These are phyloP conservation scores for Shiraia bambusicola DNA, from an alignment of 2,329 filamentous ascomycete genomes.

Conservation along the genomic window DNA sequence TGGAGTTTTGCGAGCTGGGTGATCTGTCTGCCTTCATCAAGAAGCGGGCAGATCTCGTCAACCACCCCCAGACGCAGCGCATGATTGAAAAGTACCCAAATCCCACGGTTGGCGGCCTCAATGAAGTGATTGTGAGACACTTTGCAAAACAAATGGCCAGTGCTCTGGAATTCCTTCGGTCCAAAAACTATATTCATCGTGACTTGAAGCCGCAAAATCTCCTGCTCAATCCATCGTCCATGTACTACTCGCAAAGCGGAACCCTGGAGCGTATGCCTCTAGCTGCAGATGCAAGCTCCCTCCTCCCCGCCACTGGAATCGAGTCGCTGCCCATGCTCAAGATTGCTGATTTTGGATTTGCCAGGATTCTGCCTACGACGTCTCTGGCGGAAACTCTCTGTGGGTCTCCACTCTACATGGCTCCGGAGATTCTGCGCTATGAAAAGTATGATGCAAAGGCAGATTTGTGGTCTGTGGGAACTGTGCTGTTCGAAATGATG, in stretches of 20 bases:
- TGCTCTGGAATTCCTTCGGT: conserved; percentile 83
- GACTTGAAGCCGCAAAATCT: conserved; percentile 98
- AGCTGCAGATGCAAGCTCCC: conserved; percentile 76
- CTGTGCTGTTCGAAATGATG: conserved; percentile 94
- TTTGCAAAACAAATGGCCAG: conserved; percentile 94
- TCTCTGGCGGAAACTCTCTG: conserved; percentile 94
- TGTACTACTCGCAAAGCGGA: conserved; percentile 60
- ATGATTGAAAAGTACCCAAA: conserved; percentile 95
- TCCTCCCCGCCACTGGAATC: conserved; percentile 78
- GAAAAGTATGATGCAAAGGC: conserved; percentile 97
- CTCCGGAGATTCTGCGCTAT: conserved; percentile 93
- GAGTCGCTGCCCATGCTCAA: conserved; percentile 92
- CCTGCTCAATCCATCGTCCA: conserved; percentile 77
- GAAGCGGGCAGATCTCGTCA: conserved; percentile 78
- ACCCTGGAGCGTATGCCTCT: conserved; percentile 63
- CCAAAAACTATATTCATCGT: conserved; percentile 86
- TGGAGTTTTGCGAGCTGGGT: conserved; percentile 97
- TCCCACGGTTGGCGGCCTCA: conserved; percentile 76
- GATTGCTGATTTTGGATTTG: conserved; percentile 98
- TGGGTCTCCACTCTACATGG: conserved; percentile 97
- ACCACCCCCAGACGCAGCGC: conserved; percentile 78
- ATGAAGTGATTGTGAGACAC: conserved; percentile 95
- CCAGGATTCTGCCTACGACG: conserved; percentile 83
- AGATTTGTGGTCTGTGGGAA: conserved; percentile 96
- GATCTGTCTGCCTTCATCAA: conserved; percentile 96